Base-by-base conservation (phyloP, 2,329 filamentous ascomycete genomes). In the Pseudodiploospora longispora region DNA sequence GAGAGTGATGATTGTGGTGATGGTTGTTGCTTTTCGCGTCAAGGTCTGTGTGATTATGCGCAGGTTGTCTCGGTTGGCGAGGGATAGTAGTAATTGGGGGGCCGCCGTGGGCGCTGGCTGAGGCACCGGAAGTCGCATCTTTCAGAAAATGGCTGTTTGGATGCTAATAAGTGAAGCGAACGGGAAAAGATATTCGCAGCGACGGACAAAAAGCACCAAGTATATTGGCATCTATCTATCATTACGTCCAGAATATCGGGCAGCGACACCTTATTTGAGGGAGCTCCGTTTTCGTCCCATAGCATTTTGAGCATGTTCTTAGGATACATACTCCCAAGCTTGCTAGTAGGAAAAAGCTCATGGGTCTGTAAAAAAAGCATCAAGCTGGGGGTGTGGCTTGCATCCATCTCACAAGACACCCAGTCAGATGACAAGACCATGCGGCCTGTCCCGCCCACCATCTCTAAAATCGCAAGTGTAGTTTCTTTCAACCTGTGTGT, bases 31-130 rank as follows among this genome's bases (percentile, higher is more conserved):
- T 4, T 58, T 52, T 6, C 59, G 54, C 10, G 53, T 54, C 30
- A 68, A 55, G 4, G 59, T 66, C 52, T 68, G 66, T 10, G 63
- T 67, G 36, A 68, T 54, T 37, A 66, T 52, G 43, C 56, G 51
- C 33, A 35, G 41, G 47, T 27, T 55, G 9, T 44, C 50, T 12
- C 54, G 41, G 8, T 48, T 38, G 47, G 47, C 47, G 41, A 48
- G 47, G 44, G 47, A 42, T 19, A 19, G 19, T 19, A 19, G 19
- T 19, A 19, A 19, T 19, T 19, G 19, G 27, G 44, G 41, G 3
- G 45, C 41, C n/a, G 34, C 10, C 3, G 45, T 47, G n/a, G 45
- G 37, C 30, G 37, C 30, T 35, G 42, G 45, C 30, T 44, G 27
- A 38, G 27, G 6, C 10, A 27, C 35, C 10, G 42, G 42, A 10